A percentile compares a stretch with the other conserved stretches of the same genome.
Evolutionary conservation across 345 rosid species (phyloP).

Genomic region (Pugionium cornutum): DNA sequence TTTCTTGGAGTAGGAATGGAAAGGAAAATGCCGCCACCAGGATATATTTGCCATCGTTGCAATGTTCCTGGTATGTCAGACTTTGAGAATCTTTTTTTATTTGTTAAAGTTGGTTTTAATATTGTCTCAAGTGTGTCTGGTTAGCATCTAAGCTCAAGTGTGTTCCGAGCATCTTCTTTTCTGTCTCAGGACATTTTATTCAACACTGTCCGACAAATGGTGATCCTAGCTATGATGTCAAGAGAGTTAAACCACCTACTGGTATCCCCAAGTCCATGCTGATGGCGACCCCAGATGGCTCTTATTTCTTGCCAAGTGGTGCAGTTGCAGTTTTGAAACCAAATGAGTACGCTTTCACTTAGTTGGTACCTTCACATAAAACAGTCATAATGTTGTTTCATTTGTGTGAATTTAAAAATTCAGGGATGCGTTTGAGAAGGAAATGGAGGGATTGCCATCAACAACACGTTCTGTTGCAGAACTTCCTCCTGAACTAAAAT

Average conservation of each 20-base stretch:
- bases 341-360: slow-evolving; percentile 64
- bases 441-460: slow-evolving; percentile 88
- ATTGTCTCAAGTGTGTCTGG: neutral
- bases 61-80: slow-evolving; percentile 73
- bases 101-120: neutral
- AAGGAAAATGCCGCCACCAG: slow-evolving; percentile 92
- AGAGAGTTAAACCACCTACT: slow-evolving; percentile 90
- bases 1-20: slow-evolving; percentile 60
- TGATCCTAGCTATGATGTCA: slow-evolving; percentile 82
- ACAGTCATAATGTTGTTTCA: neutral
- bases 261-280: slow-evolving; percentile 99
- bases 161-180: slow-evolving; percentile 11
- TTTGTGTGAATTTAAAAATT: slow-evolving; percentile 8
- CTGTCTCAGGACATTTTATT: slow-evolving; percentile 80
- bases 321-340: slow-evolving; percentile 91
- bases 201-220: slow-evolving; percentile 99
- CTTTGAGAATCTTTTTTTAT: neutral
- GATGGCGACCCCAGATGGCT: slow-evolving; percentile 85
- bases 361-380: neutral
- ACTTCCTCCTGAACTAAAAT: slow-evolving; percentile 92
- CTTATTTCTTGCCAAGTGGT: slow-evolving; percentile 93
- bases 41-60: slow-evolving; percentile 94
- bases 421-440: slow-evolving; percentile 98
- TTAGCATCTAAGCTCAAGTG: slow-evolving; percentile 5
- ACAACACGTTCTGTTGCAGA: slow-evolving; percentile 74